A percentile compares a stretch with the other conserved stretches of the same genome.
These are phyloP conservation scores for Calamus simplicifolius DNA, from an alignment of 176 grass and related monocot genomes.

Conservation along the genomic window DNA sequence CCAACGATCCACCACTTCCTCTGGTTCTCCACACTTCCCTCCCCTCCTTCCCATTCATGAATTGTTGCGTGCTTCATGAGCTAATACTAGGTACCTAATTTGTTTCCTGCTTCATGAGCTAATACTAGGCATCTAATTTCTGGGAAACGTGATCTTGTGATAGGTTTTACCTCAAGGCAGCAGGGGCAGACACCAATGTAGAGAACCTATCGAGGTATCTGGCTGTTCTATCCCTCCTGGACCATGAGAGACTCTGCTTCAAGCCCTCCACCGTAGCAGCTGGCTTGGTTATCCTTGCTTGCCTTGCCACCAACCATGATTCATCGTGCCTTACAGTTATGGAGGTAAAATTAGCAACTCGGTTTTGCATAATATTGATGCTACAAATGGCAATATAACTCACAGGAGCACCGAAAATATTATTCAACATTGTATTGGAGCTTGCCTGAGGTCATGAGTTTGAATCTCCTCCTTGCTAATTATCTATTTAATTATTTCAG, in stretches of 20 bases:
- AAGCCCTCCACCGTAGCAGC: conserved; percentile 86
- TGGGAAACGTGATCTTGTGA: background rate
- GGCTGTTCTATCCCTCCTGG: conserved; percentile 47
- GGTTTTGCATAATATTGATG: background rate
- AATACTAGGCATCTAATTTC: too few species aligned
- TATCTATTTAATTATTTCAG: too few species aligned
- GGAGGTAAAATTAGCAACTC: conserved; percentile 43
- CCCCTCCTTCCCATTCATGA: too few species aligned
- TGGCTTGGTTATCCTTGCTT: conserved; percentile 61
- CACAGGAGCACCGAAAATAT: too few species aligned
- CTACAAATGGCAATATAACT: too few species aligned
- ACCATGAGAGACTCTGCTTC: conserved; percentile 80
- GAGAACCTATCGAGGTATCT: conserved; percentile 52
- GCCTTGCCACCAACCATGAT: conserved; percentile 53
- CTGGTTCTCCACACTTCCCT: conserved; percentile 26
- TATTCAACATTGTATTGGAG: too few species aligned
- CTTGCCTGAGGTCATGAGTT: too few species aligned
- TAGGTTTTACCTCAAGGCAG: conserved; percentile 98
- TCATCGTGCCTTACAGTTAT: conserved; percentile 50
- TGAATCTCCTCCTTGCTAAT: too few species aligned
- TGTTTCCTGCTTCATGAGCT: too few species aligned
- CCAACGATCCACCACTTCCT: conserved; percentile 80
- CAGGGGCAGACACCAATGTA: conserved; percentile 45
- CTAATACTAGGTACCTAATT: too few species aligned
- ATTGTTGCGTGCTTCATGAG: too few species aligned